Base-by-base conservation (phyloP, 2,329 filamentous ascomycete genomes). In the Fusarium tricinctum region DNA sequence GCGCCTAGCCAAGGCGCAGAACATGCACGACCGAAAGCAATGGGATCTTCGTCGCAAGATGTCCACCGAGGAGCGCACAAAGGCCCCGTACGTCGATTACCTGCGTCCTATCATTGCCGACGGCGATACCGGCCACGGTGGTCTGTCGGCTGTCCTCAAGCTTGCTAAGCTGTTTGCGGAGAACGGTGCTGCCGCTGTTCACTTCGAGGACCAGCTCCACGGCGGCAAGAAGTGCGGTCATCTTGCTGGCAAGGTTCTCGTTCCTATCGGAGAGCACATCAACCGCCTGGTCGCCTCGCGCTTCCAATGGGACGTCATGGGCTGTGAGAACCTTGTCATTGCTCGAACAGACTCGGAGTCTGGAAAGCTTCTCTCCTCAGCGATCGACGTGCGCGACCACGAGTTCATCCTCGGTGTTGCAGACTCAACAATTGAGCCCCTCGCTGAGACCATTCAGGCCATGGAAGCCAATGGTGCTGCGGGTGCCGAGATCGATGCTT, bases 271-370 rank as follows among this genome's bases (percentile, higher is more conserved):
- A 63, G 96, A 98, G 78, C 96, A 99, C 82, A 97, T 98, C 84
- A 97, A 97, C 82, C 91, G 96, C 28, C 88, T 99, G 6, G 90
- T 94, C 20, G 94, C 96, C 3, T 90, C 95, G 5, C 90, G 96
- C 62, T 97, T 97, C 82, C 96, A 99, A 77, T 99, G 95, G 95
- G 96, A 99, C 75, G 86, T 97, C 73, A 98, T 99, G 95, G 96
- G 95, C 46, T 90, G 89, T 52, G 96, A 99, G 82, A 98, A 97
- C 78, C 86, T 98, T 6, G 89, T 98, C 42, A 96, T 99, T 76
- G 96, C 96, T 4, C 90, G 96, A 59, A 98, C 96, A 2, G 96
- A 99, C 79, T 97, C 94, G 1, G 96, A 98, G 80, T 97, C 93
- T 66, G 96, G 95, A 45, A 94, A 91, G 78, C 86, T 99, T 22